Evolutionary conservation across 2,329 filamentous ascomycete genomes (phyloP), one percentile per base, ranked within the genome.

Genomic region (Cucurbitaria berberidis): DNA sequence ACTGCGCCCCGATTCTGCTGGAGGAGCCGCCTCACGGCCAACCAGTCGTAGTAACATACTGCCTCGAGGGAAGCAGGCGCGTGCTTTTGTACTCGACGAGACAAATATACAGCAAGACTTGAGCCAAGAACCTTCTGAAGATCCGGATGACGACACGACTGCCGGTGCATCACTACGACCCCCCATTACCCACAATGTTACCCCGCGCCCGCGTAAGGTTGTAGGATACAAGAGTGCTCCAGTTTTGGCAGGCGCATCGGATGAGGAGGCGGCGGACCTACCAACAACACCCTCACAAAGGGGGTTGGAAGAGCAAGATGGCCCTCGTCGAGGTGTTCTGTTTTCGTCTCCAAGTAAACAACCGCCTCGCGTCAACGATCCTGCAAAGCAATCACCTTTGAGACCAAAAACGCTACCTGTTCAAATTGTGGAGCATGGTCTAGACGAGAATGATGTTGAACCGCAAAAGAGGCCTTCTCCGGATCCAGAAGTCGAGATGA

Each of bases 281-380:
- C 65, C 64, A 21, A 44, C 60, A 24, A 62, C 67, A 36, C 62
- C 68, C 10, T 58, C 64, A 16, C 63, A 59, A 27, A 50, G 45
- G 45, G 46, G 27, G 0, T 40, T 56, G 3, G 49, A 59, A 13
- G 45, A 60, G 9, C 58, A 59, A 32, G 64, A 72, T 45, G 64
- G 52, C 1, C 60, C 64, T 9, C 60, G 60, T 16, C 59, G 63
- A 27, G 66, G 62, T 1, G 50, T 69, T 5, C 39, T 70, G 0
- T 73, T 64, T 38, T 72, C 68, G 9, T 72, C 71, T 7, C 69
- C 71, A 15, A 72, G 60, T 55, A 75, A 69, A 43, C 61, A 62
- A 11, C 70, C 67, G 18, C 56, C 57, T 10, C 67, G 63, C 9
- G 34, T 52, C 22, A 63, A 63, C 16, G 53, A 55, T 16, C 27